These are phyloP conservation scores for Ogataea allantospora DNA, from an alignment of 805 yeast genomes.

Conservation along the genomic window DNA sequence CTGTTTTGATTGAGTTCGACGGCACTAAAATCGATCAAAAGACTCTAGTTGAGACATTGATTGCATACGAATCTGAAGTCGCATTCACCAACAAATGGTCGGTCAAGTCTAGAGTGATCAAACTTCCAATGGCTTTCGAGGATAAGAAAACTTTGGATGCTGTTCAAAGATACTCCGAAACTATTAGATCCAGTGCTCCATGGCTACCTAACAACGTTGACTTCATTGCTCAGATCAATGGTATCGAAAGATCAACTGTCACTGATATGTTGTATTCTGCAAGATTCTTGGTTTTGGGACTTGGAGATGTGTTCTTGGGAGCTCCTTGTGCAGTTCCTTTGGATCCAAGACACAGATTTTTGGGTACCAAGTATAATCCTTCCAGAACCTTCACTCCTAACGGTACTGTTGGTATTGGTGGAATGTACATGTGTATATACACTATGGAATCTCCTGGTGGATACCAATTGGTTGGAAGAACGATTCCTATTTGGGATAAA, in stretches of 20 bases:
- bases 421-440: constrained; percentile 98
- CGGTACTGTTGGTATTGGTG: constrained; percentile 98
- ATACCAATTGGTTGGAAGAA: constrained; percentile 92
- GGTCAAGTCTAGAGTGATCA: constrained; percentile 77
- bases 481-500: constrained; percentile 98
- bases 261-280: constrained; percentile 86
- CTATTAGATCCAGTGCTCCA: constrained; percentile 90
- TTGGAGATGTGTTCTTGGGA: constrained; percentile 96
- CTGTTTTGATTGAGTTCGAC: constrained; percentile 85
- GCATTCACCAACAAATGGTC: constrained; percentile 78
- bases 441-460: constrained; percentile 99
- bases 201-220: constrained; percentile 98
- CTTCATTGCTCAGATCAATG: constrained; percentile 87
- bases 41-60: constrained; percentile 57
- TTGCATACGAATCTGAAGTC: constrained; percentile 75
- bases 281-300: constrained; percentile 85
- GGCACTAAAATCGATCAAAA: constrained; percentile 60
- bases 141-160: constrained; percentile 87
- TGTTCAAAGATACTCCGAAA: constrained; percentile 87
- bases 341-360: constrained; percentile 90
- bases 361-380: constrained; percentile 95
- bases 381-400: constrained; percentile 94
- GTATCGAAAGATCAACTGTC: constrained; percentile 70
- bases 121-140: constrained; percentile 95
- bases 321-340: constrained; percentile 99